Percentiles rank a stretch among this genome's conserved stretches.
Evolutionary conservation across 345 rosid genomes (phyloP).

Genomic region (Acer negundo): DNA sequence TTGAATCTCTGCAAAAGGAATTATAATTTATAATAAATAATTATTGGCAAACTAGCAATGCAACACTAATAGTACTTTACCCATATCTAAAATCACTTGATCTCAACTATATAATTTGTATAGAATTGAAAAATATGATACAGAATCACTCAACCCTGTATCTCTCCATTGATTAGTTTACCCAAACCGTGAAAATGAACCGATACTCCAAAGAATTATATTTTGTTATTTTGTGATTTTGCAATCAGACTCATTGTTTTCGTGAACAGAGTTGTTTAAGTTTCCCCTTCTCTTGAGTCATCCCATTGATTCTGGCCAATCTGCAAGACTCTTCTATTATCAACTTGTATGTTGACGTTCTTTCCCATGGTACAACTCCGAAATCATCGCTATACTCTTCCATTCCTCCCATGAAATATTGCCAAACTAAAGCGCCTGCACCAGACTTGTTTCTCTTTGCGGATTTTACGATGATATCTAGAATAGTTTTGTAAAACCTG

Average conservation of each 20-base stretch:
- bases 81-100: constrained; percentile 3
- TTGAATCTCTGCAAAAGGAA: not conserved
- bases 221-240: not conserved
- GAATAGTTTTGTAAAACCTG: constrained; percentile 51
- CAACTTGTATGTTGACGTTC: constrained; percentile 53
- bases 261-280: constrained; percentile 50
- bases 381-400: constrained; percentile 82
- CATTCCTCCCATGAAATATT: constrained; percentile 77
- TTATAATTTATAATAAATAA: not conserved
- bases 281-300: constrained; percentile 29
- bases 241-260: constrained; percentile 20
- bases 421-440: constrained; percentile 88
- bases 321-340: constrained; percentile 71
- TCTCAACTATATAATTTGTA: constrained; percentile 6
- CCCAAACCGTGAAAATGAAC: not conserved
- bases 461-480: constrained; percentile 62
- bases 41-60: constrained; percentile 2
- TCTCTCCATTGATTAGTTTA: not conserved
- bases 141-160: constrained; percentile 1
- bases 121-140: constrained; percentile 13
- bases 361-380: constrained; percentile 82
- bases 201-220: not conserved
- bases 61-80: not conserved
- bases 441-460: constrained; percentile 74
- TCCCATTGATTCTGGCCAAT: constrained; percentile 49